phyloP scores from a whole-genome alignment of 441 rosid species.

The Capsella rubella region DNA sequence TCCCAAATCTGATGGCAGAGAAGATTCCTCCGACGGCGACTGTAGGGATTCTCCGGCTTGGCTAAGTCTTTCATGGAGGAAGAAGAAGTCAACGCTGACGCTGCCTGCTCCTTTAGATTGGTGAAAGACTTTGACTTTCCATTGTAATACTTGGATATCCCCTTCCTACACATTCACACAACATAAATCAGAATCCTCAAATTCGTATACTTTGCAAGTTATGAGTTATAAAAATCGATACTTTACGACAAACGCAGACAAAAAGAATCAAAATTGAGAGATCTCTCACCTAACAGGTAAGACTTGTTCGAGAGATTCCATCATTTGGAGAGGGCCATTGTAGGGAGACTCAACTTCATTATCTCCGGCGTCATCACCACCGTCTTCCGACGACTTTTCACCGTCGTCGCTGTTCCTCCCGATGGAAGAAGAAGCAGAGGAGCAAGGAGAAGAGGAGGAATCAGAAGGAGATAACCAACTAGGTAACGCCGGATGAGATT shows the following conservation, averaged over 20 bases:
- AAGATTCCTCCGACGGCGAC: slow-evolving; percentile 62
- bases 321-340: slow-evolving; percentile 58
- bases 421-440: slow-evolving; percentile 63
- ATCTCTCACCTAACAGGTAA: slow-evolving; percentile 68
- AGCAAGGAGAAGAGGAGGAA: slow-evolving; percentile 45
- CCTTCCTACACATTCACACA: slow-evolving; percentile 60
- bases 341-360: slow-evolving; percentile 74
- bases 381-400: slow-evolving; percentile 47
- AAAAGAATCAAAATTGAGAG: neutral
- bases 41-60: slow-evolving; percentile 77
- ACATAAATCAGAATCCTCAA: neutral
- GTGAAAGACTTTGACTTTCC: slow-evolving; percentile 91
- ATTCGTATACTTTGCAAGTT: neutral
- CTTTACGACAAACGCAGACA: neutral
- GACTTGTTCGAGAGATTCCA: slow-evolving; percentile 73
- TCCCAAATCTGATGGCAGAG: slow-evolving; percentile 76
- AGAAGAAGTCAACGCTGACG: slow-evolving; percentile 45
- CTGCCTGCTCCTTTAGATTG: slow-evolving; percentile 55
- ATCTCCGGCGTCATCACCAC: slow-evolving; percentile 48
- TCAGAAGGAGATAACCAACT: slow-evolving; percentile 31
- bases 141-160: slow-evolving; percentile 76
- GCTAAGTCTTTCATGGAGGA: slow-evolving; percentile 63
- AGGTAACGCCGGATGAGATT: slow-evolving; percentile 20
- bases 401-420: slow-evolving; percentile 68
- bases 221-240: neutral